Evolutionary conservation across 257 asterid species (phyloP), one percentile per base, ranked within the genome.

Genomic region (Rauvolfia tetraphylla): DNA sequence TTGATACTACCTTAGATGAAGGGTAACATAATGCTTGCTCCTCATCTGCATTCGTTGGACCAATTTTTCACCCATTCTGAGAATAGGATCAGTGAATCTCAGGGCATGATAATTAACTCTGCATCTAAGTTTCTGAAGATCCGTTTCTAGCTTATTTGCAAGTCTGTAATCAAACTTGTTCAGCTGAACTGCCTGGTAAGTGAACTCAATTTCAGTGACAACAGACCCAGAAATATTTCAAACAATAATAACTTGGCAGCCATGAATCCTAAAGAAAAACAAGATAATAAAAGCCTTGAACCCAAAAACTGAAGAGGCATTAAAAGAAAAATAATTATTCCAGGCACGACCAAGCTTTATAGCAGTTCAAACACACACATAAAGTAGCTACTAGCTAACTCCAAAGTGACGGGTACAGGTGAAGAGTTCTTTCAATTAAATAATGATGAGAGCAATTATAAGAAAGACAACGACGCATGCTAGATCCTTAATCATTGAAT

Each of bases 121-220:
- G 83, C 99, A 93, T 78, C 99, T 85, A 79, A 95, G 98, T 89
- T 90, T 95, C 84, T 95, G 99, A 77, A 90, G 81, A 72, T 95
- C 99, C 29, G 84, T 76, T 72, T 84, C 87, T 87, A 95, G 82
- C 86, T 79, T 89, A 87, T 93, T 95, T 77, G 99, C 81, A 86
- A 95, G 99, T 81, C 98, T 92, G 73, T 95, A 95, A 85, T 95
- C 98, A 75, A 88, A 95, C 83, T 93, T 95, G 86, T 89, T 90
- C 85, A 95, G 84, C 88, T 88, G 92, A 75, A 95, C 87, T 80
- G 97, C 99, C 98, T 95, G 96, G 71, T 68, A 85, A 71, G 84
- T 72, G 74, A 80, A 81, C 57, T 58, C 13, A 51, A 68, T 61
- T 70, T 74, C 72, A 79, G 71, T 68, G 31, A 51, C 44, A 31